These are phyloP conservation scores for Schrenkiella parvula DNA, from an alignment of 345 rosid species.

Conservation along the genomic window DNA sequence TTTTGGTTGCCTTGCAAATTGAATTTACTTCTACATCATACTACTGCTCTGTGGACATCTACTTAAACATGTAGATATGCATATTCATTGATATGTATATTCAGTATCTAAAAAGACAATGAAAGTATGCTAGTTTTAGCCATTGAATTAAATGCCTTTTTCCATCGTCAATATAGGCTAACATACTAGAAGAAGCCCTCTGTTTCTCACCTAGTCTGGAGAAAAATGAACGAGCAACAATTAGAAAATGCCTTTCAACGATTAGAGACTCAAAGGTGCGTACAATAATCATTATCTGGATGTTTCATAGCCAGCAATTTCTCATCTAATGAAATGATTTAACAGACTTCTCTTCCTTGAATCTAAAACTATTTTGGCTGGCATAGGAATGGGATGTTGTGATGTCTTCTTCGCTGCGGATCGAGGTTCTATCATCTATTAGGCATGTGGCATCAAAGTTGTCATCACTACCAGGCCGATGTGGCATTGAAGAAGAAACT, in stretches of 20 bases:
- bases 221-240: slow-evolving; percentile 43
- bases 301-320: slow-evolving; percentile 14
- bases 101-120: background rate
- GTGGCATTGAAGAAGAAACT: slow-evolving; percentile 73
- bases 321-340: slow-evolving; percentile 3
- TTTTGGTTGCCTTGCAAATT: background rate
- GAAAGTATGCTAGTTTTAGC: background rate
- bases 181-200: slow-evolving; percentile 76
- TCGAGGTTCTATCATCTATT: slow-evolving; percentile 66
- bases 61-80: no score
- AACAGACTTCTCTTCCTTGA: slow-evolving; percentile 7
- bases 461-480: slow-evolving; percentile 57
- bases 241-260: slow-evolving; percentile 61
- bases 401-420: slow-evolving; percentile 72
- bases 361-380: slow-evolving; percentile 22
- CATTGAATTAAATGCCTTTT: slow-evolving; percentile 1
- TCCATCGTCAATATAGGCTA: slow-evolving; percentile 46
- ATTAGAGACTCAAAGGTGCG: slow-evolving; percentile 74
- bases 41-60: background rate
- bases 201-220: slow-evolving; percentile 44
- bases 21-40: background rate
- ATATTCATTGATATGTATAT: slow-evolving; percentile 10
- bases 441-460: slow-evolving; percentile 55
- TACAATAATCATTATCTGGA: slow-evolving; percentile 10
- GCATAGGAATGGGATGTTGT: slow-evolving; percentile 70